Evolutionary conservation across 345 rosid genomes (phyloP).

Genomic region (Linum lewisii): DNA sequence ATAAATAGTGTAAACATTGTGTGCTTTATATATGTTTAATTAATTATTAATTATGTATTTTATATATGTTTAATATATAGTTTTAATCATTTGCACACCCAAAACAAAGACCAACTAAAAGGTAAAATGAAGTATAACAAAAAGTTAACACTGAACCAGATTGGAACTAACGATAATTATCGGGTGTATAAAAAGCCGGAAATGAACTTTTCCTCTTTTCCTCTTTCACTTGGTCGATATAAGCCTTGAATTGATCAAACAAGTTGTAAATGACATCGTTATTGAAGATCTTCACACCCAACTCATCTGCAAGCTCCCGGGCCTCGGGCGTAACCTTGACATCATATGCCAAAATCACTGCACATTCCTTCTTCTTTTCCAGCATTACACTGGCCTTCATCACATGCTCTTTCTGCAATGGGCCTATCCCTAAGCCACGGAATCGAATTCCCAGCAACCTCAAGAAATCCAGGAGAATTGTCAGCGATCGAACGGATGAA

Average conservation of each 20-base stretch:
- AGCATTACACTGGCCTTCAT: constrained; percentile 95
- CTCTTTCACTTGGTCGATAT: constrained; percentile 70
- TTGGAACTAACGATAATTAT: no score
- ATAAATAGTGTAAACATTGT: no score
- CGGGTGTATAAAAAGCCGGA: no score
- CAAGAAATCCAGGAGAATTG: constrained; percentile 84
- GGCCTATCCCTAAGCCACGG: constrained; percentile 82
- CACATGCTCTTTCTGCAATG: constrained; percentile 82
- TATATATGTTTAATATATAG: no score
- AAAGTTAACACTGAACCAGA: no score
- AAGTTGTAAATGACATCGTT: constrained; percentile 92
- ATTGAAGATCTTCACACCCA: constrained; percentile 82
- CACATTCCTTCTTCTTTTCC: constrained; percentile 84
- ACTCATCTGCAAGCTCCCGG: constrained; percentile 72
- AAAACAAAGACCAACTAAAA: no score
- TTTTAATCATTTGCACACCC: no score
- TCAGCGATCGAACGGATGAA: constrained; percentile 86
- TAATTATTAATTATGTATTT: no score
- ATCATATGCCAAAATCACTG: constrained; percentile 89
- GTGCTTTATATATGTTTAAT: no score
- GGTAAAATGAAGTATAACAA: no score
- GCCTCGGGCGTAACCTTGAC: constrained; percentile 90
- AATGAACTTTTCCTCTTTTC: constrained; percentile 87
- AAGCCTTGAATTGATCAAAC: constrained; percentile 82
- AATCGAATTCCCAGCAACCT: constrained; percentile 85